phyloP scores from a whole-genome alignment of 2,329 filamentous ascomycete species.

The Clarireedia homoeocarpa region DNA sequence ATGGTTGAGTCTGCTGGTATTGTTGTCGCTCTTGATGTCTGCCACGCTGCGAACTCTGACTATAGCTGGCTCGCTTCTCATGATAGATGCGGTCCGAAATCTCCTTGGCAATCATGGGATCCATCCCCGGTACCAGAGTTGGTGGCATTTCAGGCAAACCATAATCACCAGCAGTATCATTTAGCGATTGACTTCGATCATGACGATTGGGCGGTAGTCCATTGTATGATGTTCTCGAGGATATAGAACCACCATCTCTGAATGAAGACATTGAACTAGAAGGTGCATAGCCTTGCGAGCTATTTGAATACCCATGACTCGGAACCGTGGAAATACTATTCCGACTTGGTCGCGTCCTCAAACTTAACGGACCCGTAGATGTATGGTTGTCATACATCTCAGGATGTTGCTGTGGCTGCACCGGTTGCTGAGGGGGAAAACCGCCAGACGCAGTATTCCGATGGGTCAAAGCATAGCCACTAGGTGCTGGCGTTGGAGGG shows the following conservation, averaged over 20 bases:
- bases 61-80: constrained; percentile 44
- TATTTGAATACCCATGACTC: constrained; percentile 23
- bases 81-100: constrained; percentile 50
- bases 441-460: constrained; percentile 16
- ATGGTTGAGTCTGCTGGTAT: constrained; percentile 19
- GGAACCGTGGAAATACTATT: constrained; percentile 17
- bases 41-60: constrained; percentile 36
- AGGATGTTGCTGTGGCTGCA: constrained; percentile 14
- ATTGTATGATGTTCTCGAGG: constrained; percentile 23
- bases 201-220: constrained; percentile 15
- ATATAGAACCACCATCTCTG: constrained; percentile 20
- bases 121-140: constrained; percentile 53
- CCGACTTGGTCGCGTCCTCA: constrained; percentile 23
- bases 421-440: neutral
- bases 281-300: constrained; percentile 21
- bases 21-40: constrained; percentile 21
- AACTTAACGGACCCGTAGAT: constrained; percentile 27
- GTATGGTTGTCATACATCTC: constrained; percentile 25
- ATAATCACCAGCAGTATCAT: constrained; percentile 26
- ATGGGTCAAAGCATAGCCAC: constrained; percentile 11
- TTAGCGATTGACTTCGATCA: constrained; percentile 16
- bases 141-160: constrained; percentile 43
- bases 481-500: constrained; percentile 24
- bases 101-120: constrained; percentile 47
- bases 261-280: constrained; percentile 21